phyloP scores from a whole-genome alignment of 345 rosid species.

The Toxicodendron radicans region DNA sequence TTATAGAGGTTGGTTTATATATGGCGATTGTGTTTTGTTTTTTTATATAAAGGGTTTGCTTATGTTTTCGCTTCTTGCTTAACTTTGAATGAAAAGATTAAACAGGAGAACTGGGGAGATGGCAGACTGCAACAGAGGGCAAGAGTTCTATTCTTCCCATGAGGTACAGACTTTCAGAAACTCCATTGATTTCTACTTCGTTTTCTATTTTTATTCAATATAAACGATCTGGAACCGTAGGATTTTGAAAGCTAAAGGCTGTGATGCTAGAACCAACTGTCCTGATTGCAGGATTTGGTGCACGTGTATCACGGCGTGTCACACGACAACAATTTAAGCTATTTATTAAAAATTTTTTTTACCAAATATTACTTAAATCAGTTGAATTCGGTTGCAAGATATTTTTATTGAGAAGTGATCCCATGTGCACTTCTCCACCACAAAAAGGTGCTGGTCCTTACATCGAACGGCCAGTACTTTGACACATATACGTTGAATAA shows the following conservation, averaged over 20 bases:
- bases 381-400: background rate
- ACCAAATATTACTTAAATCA: no score
- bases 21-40: no score
- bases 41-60: background rate
- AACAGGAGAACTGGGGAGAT: constrained; percentile 29
- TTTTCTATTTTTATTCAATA: no score
- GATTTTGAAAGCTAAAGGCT: no score
- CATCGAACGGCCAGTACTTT: constrained; percentile 22
- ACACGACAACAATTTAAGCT: no score
- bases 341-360: no score
- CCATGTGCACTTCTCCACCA: constrained; percentile 15
- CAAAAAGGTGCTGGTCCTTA: constrained; percentile 12
- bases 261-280: background rate
- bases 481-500: constrained; percentile 7
- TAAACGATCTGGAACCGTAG: no score
- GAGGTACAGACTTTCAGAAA: constrained; percentile 32
- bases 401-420: background rate
- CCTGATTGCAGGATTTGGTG: background rate
- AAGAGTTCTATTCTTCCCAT: constrained; percentile 37
- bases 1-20: background rate
- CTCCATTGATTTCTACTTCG: background rate
- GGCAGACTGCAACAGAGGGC: constrained; percentile 52
- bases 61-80: background rate
- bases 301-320: background rate
- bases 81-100: background rate